Evolutionary conservation across 2,329 filamentous ascomycete genomes (phyloP), one percentile per base, ranked within the genome.

Genomic region (Fusarium compactum): DNA sequence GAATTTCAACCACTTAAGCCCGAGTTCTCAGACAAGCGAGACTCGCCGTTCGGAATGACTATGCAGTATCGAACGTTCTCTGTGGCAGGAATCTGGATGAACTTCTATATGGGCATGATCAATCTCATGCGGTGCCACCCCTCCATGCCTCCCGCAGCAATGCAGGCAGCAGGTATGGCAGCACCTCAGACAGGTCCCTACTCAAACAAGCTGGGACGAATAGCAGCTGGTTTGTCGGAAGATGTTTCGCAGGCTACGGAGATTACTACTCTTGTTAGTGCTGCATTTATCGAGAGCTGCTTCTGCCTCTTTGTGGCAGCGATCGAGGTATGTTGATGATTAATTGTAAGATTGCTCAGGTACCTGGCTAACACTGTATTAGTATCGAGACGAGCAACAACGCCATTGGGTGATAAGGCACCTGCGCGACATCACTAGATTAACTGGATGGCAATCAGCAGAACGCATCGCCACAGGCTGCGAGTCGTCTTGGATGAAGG

Each of bases 391-490:
- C 63, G 78, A 89, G 7, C 82, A 81, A 1, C 94, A 98, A 75
- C 89, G 96, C 2, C 86, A 87, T 61, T 97, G 94, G 92, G 87
- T 91, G 0, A 86, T 98, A 68, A 85, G 86, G 34, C 89, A 92
- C 29, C 85, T 98, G 58, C 87, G 90, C 72, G 90, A 94, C 73
- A 90, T 97, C 41, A 89, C 92, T 4, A 88, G 90, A 3, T 84
- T 96, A 10, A 97, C 94, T 0, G 96, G 96, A 1, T 98, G 94
- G 92, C 91, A 94, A 74, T 94, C 92, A 2, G 92, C 94, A 3
- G 87, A 89, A 34, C 89, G 94, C 43, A 95, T 98, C 68, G 93
- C 93, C 1, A 85, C 88, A 51, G 94, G 94, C 2, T 97, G 94
- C 78, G 95, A 98, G 79, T 91, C 90, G 5, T 87, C 90, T 1